Conservation (phyloP, 805 yeast genomes). For the Debaryomyces prosopidis region DNA sequence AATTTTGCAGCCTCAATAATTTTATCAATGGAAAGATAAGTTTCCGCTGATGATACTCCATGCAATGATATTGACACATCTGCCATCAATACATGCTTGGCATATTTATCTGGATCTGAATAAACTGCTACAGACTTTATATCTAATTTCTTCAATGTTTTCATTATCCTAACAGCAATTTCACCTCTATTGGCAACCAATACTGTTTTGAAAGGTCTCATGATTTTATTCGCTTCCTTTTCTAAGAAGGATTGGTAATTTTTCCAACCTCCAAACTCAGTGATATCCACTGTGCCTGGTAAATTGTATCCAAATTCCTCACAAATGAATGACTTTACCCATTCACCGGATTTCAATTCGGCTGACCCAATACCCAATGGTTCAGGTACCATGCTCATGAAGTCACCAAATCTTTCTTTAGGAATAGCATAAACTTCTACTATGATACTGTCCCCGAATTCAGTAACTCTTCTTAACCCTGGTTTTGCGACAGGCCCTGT, state of each 20-base stretch:
- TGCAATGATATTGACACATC: slow-evolving; percentile 78
- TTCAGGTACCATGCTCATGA: slow-evolving; percentile 85
- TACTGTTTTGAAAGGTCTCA: slow-evolving; percentile 76
- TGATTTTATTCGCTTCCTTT: slow-evolving; percentile 17
- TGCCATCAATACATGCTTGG: slow-evolving; percentile 82
- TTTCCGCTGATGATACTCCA: slow-evolving; percentile 86
- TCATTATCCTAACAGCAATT: slow-evolving; percentile 92
- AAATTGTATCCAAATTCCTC: slow-evolving; percentile 83
- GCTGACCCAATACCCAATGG: slow-evolving; percentile 96
- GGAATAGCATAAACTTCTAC: slow-evolving; percentile 88
- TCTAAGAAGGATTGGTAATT: slow-evolving; percentile 48
- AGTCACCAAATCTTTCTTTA: slow-evolving; percentile 71
- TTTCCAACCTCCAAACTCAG: slow-evolving; percentile 89
- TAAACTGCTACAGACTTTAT: slow-evolving; percentile 84
- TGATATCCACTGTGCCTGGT: slow-evolving; percentile 75
- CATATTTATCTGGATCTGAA: slow-evolving; percentile 86
- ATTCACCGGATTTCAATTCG: slow-evolving; percentile 74
- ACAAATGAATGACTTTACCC: slow-evolving; percentile 93
- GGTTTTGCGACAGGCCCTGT: slow-evolving; percentile 86
- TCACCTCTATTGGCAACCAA: slow-evolving; percentile 97
- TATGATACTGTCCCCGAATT: slow-evolving; percentile 59
- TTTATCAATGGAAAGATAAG: slow-evolving; percentile 84
- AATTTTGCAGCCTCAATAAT: slow-evolving; percentile 82
- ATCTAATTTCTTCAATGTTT: slow-evolving; percentile 76
- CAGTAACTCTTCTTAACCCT: slow-evolving; percentile 72